These are phyloP conservation scores for Nakazawaea populi DNA, from an alignment of 805 yeast species.

Conservation along the genomic window DNA sequence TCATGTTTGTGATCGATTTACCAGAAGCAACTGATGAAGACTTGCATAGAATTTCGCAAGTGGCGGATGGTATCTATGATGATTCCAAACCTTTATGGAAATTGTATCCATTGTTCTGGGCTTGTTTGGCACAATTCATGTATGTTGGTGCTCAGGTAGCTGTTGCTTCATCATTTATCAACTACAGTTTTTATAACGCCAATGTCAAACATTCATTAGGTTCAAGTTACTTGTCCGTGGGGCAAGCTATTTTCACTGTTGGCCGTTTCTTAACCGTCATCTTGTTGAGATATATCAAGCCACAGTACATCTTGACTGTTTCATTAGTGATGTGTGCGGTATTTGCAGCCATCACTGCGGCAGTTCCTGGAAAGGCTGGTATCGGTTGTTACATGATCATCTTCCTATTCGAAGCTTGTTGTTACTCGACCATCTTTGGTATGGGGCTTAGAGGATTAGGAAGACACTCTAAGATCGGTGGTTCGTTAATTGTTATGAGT, in stretches of 20 bases:
- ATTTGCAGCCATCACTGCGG: slow-evolving; percentile 9
- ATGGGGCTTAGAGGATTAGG: slow-evolving; percentile 13
- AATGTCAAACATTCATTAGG: slow-evolving; percentile 7
- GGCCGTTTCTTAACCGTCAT: slow-evolving; percentile 10
- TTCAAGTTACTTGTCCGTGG: slow-evolving; percentile 9
- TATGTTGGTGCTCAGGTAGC: slow-evolving; percentile 15
- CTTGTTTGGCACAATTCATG: slow-evolving; percentile 11
- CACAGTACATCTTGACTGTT: slow-evolving; percentile 11
- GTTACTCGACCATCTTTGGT: slow-evolving; percentile 13
- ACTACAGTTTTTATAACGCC: slow-evolving; percentile 7
- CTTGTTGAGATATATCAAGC: slow-evolving; percentile 8
- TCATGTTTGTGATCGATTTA: slow-evolving; percentile 12
- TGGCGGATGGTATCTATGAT: slow-evolving; percentile 13
- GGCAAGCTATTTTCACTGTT: slow-evolving; percentile 11
- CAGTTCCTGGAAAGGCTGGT: slow-evolving; percentile 10
- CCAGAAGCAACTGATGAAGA: slow-evolving; percentile 13
- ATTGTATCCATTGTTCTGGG: slow-evolving; percentile 13
- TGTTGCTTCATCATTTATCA: slow-evolving; percentile 12
- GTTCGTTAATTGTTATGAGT: slow-evolving; percentile 16
- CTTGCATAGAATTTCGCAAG: slow-evolving; percentile 10
- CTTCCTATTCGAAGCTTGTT: slow-evolving; percentile 11
- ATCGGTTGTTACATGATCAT: slow-evolving; percentile 8
- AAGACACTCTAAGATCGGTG: slow-evolving; percentile 11
- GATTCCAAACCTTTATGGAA: slow-evolving; percentile 10
- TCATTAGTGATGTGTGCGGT: slow-evolving; percentile 5